Evolutionary conservation across 768 basidiomycete genomes (phyloP).

Genomic region (Tricholoma sp.): DNA sequence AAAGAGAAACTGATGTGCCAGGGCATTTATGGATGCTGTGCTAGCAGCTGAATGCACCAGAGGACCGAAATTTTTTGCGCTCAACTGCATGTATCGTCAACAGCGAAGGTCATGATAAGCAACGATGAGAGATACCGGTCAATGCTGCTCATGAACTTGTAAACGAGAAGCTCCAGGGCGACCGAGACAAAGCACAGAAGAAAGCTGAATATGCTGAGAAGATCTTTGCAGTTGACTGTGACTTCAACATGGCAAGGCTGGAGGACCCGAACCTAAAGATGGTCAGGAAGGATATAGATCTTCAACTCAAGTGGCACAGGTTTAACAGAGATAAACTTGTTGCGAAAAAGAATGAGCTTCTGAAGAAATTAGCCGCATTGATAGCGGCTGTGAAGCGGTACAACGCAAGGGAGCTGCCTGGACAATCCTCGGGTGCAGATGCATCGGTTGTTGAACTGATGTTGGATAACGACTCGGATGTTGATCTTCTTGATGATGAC

Average conservation of each 20-base stretch:
- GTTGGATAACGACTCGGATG: no score
- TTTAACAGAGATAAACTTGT: background rate
- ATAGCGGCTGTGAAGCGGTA: no score
- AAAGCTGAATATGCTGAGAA: background rate
- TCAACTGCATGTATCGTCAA: background rate
- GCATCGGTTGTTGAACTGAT: no score
- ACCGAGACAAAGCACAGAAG: background rate
- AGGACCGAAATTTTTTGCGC: background rate
- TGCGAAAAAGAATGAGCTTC: background rate
- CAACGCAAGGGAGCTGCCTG: no score
- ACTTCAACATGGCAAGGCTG: background rate
- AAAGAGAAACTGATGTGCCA: background rate
- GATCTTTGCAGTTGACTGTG: background rate
- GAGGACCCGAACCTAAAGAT: background rate
- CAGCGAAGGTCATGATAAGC: background rate
- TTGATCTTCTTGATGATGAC: no score
- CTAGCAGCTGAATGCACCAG: constrained; percentile 2
- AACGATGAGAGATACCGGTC: background rate
- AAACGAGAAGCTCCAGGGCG: background rate
- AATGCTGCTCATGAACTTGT: background rate
- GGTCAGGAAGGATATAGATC: background rate
- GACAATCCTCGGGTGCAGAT: no score
- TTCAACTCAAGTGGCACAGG: background rate
- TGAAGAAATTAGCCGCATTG: background rate
- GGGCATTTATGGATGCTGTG: constrained; percentile 14